Conservation (phyloP, 75 land plant genomes). For the Sequoia sempervirens region DNA sequence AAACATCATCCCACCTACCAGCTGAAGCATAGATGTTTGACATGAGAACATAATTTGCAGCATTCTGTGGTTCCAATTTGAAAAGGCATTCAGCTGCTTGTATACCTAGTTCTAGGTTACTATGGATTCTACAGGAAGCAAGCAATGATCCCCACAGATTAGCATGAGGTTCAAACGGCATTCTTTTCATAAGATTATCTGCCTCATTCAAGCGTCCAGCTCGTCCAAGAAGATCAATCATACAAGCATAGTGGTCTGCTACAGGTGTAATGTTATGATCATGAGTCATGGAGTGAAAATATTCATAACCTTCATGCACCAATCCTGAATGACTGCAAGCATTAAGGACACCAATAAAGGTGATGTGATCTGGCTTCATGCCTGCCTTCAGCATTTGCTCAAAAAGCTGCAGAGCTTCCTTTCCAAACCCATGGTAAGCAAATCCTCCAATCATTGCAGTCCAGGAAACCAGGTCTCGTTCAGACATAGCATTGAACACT, state of each 20-base stretch:
- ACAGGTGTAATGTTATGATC: constrained; percentile 36
- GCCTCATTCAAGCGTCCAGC: constrained; percentile 56
- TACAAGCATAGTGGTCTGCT: constrained; percentile 63
- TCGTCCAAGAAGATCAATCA: constrained; percentile 54
- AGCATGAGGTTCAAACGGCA: constrained; percentile 43
- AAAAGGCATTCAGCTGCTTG: constrained; percentile 38
- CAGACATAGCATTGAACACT: constrained; percentile 17
- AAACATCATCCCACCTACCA: constrained; percentile 52
- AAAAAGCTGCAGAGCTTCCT: constrained; percentile 10
- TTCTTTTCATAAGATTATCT: constrained; percentile 27
- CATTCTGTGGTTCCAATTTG: constrained; percentile 43
- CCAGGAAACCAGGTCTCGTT: constrained; percentile 17
- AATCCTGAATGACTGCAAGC: constrained; percentile 38
- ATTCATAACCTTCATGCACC: constrained; percentile 45
- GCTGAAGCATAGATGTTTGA: constrained; percentile 59
- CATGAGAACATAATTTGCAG: constrained; percentile 46
- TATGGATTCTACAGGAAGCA: constrained; percentile 41
- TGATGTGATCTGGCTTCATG: constrained; percentile 11
- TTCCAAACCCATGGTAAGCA: constrained; percentile 17
- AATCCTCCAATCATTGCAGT: constrained; percentile 23
- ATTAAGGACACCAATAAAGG: constrained; percentile 19
- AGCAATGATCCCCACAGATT: constrained; percentile 57
- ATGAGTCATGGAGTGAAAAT: constrained; percentile 32
- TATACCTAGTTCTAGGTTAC: constrained; percentile 41
- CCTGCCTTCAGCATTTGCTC: constrained; percentile 13